Conservation (phyloP, 2,329 filamentous ascomycete genomes). For the Cladophialophora immunda region DNA sequence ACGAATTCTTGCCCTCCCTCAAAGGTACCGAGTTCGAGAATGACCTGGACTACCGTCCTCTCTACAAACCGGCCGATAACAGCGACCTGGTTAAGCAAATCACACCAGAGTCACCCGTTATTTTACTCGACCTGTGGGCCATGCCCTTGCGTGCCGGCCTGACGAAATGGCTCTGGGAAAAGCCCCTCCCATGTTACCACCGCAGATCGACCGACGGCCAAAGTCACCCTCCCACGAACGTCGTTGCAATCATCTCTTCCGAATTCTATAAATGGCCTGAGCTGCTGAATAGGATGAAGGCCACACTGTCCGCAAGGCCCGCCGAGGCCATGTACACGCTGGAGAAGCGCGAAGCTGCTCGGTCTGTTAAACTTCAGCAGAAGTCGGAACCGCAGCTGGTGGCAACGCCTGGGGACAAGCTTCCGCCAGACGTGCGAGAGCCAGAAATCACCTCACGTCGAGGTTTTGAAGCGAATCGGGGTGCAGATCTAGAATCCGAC, state of each 20-base stretch:
- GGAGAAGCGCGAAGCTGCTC: constrained; percentile 22
- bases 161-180: constrained; percentile 71
- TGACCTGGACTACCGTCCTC: constrained; percentile 55
- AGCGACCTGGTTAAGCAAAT: constrained; percentile 71
- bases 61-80: constrained; percentile 67
- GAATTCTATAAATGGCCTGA: constrained; percentile 80
- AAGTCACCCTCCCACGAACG: constrained; percentile 48
- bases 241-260: constrained; percentile 77
- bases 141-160: constrained; percentile 72
- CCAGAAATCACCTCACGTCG: constrained; percentile 6
- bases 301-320: constrained; percentile 68
- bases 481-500: constrained; percentile 16
- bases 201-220: constrained; percentile 52
- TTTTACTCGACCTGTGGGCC: constrained; percentile 83
- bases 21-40: constrained; percentile 34
- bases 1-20: constrained; percentile 45
- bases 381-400: constrained; percentile 15
- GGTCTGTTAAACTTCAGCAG: constrained; percentile 5
- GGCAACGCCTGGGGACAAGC: constrained; percentile 19
- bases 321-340: constrained; percentile 39
- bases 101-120: constrained; percentile 69
- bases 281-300: constrained; percentile 74
- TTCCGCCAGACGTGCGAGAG: constrained; percentile 4
- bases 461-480: constrained; percentile 1
- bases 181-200: constrained; percentile 75